Conservation (phyloP, 352 stramenopile genomes). For the Phytophthora aleatoria region DNA sequence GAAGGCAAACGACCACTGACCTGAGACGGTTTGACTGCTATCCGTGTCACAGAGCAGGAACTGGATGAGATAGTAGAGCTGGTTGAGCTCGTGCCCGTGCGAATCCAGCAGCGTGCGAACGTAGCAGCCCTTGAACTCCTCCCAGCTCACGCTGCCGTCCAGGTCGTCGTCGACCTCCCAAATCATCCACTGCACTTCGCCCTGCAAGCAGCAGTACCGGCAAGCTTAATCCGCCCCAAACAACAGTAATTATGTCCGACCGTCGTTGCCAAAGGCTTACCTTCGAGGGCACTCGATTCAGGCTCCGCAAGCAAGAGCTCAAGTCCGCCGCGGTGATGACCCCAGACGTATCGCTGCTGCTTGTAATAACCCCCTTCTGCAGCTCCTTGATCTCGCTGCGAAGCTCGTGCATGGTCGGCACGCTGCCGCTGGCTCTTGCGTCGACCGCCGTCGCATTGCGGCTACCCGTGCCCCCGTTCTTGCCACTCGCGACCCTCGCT, state of each 20-base stretch:
- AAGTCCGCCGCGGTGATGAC: constrained; percentile 51
- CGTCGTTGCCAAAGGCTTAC: constrained; percentile 12
- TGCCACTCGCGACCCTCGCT: background rate
- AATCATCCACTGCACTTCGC: constrained; percentile 95
- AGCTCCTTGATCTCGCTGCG: constrained; percentile 53
- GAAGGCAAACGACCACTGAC: constrained; percentile 28
- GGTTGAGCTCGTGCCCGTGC: constrained; percentile 91
- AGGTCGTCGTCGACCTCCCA: constrained; percentile 97
- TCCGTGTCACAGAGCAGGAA: constrained; percentile 95
- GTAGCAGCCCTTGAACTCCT: constrained; percentile 94
- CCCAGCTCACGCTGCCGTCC: constrained; percentile 90
- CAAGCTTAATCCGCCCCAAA: background rate
- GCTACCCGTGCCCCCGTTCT: background rate
- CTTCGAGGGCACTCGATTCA: constrained; percentile 43
- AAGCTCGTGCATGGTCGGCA: constrained; percentile 26
- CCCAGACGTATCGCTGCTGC: constrained; percentile 41
- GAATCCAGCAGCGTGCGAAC: constrained; percentile 90
- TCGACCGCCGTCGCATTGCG: constrained; percentile 9
- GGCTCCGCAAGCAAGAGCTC: constrained; percentile 45
- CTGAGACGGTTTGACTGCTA: constrained; percentile 86
- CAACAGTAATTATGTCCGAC: background rate
- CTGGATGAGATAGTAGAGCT: constrained; percentile 94
- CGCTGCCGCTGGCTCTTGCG: constrained; percentile 7
- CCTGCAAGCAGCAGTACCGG: constrained; percentile 35
- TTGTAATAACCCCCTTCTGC: constrained; percentile 45